Base-by-base conservation (phyloP, 208 protist genomes). In the Leishmania tropica region DNA sequence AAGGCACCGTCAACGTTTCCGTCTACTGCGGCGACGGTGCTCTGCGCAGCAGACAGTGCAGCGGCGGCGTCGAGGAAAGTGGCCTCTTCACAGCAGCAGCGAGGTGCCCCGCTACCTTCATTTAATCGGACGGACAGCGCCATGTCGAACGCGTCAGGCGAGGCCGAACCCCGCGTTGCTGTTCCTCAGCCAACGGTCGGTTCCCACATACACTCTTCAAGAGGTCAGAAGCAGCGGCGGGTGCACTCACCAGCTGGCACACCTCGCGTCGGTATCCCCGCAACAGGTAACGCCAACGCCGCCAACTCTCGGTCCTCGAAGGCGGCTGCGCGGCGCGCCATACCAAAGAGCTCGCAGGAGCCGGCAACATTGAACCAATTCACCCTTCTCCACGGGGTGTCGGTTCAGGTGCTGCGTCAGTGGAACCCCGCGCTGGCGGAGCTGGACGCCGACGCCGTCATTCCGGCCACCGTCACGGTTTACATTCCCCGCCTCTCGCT, bases 361-460 rank as follows among this genome's bases (percentile, higher is more conserved):
- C 35, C 90, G 5, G 76, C 77, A 31, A 91, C 90, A 28, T 79
- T 94, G 19, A 60, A 76, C 56, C 81, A 87, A 78, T 45, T 92
- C 11, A 74, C 88, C 0, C 84, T 87, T 47, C 40, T 88, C 70
- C 82, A 94, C 72, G 78, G 86, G 72, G 35, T 88, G 35, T 56
- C 88, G 17, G 40, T 88, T 19, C 42, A 75, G 45, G 75, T 48
- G 53, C 82, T 92, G 42, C 47, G 84, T 24, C 60, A 81, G 65
- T 68, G 81, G 68, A 94, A 91, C 58, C 88, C 90, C 10, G 68
- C 87, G 19, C 85, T 94, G 58, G 68, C 77, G 3, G 37, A 71
- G 37, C 81, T 85, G 56, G 85, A 76, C 31, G 73, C 73, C 54
- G 73, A 86, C 67, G 81, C 83, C n/a, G 10, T 77, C 13, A 72